A percentile compares a stretch with the other conserved stretches of the same genome.
Conservation (phyloP, 441 rosid species). For the Aquilaria agallochum region DNA sequence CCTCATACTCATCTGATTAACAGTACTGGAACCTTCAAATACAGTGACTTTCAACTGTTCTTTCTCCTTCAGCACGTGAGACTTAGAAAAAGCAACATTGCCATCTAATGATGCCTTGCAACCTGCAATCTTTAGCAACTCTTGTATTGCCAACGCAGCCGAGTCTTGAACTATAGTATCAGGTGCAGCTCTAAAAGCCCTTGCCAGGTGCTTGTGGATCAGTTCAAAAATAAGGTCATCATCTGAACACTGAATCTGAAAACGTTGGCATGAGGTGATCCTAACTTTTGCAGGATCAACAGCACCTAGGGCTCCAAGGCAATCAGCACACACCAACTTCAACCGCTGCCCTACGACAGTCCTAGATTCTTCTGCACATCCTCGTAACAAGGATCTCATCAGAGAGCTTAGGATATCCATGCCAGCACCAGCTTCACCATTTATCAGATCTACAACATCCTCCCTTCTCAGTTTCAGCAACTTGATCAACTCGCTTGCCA, state of each 20-base stretch:
- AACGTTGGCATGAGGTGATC: conserved; percentile 71
- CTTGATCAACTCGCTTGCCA: conserved; percentile 92
- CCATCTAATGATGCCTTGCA: conserved; percentile 95
- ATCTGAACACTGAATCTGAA: conserved; percentile 98
- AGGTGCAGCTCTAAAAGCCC: conserved; percentile 99
- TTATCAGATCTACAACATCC: conserved; percentile 73
- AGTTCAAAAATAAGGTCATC: conserved; percentile 99
- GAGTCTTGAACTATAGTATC: conserved; percentile 96
- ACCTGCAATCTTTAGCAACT: conserved; percentile 95
- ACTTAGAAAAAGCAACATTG: conserved; percentile 44
- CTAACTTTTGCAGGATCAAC: conserved; percentile 98
- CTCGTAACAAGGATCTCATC: conserved; percentile 84
- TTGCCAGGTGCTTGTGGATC: conserved; percentile 90
- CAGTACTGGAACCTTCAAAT: conserved; percentile 32
- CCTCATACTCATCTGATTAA: conserved; percentile 52
- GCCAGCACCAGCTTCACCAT: conserved; percentile 78
- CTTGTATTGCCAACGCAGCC: conserved; percentile 99
- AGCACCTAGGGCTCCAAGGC: conserved; percentile 98
- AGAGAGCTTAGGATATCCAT: conserved; percentile 88
- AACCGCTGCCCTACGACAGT: conserved; percentile 88
- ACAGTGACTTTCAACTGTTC: conserved; percentile 26
- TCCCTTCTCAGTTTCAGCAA: conserved; percentile 69
- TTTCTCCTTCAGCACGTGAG: conserved; percentile 35
- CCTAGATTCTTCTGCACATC: conserved; percentile 99
- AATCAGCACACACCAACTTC: conserved; percentile 93